A percentile compares a stretch with the other conserved stretches of the same genome.
These are phyloP conservation scores for Russula compacta DNA, from an alignment of 768 basidiomycete genomes.

Conservation along the genomic window DNA sequence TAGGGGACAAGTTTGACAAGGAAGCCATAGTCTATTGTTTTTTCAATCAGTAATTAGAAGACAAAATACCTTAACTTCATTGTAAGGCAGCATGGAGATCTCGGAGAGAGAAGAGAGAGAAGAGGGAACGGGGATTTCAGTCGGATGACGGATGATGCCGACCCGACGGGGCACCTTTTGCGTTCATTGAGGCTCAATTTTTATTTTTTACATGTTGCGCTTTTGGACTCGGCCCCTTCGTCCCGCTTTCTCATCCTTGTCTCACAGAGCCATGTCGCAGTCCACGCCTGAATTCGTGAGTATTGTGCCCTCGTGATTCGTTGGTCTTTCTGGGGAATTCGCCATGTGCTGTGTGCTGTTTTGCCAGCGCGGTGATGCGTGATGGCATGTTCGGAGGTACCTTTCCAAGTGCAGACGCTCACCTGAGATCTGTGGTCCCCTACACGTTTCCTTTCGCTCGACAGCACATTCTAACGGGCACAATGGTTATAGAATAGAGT, in stretches of 20 bases:
- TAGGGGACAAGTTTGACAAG: neutral
- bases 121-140: neutral
- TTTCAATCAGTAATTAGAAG: neutral
- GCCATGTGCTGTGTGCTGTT: neutral
- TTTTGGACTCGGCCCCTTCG: conserved; percentile 27
- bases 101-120: neutral
- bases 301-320: neutral
- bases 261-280: conserved; percentile 16
- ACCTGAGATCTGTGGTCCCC: neutral
- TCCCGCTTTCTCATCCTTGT: neutral
- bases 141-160: neutral
- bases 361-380: no score
- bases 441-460: neutral
- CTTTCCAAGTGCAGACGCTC: neutral
- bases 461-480: neutral
- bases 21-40: neutral
- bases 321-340: neutral
- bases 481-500: conserved; percentile 66
- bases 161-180: neutral
- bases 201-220: conserved; percentile 27
- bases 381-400: no score
- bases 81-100: neutral
- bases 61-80: neutral
- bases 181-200: neutral
- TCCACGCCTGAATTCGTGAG: conserved; percentile 19